Base-by-base conservation (phyloP, 495 filamentous ascomycete species). In the Letharia lupina region DNA sequence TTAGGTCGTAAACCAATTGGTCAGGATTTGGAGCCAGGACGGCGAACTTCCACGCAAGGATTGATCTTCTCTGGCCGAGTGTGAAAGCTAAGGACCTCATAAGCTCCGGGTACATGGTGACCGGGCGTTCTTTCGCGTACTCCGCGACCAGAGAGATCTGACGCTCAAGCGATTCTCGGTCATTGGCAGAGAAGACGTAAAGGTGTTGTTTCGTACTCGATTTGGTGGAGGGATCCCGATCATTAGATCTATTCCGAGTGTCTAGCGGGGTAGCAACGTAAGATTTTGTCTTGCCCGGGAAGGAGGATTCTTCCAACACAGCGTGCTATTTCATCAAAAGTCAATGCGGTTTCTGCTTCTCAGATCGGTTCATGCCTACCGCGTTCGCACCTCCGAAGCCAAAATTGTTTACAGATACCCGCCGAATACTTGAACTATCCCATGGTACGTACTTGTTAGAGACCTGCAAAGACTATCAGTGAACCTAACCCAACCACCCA, bases 381-480 rank as follows among this genome's bases (percentile, higher is more conserved):
- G 23, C 23, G 23, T 87, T 86, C 20, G 81, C 76, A 60, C 84
- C 84, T 35, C 84, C 84, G 67, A 83, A 86, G 0, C 84, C 83
- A 59, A 87, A 87, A 4, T 80, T 82, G 69, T 86, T 87, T 20
- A 88, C 79, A 60, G 81, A 84, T 0, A 75, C 82, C 41, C 84
- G 75, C 16, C 78, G 80, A 1, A 47, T 28, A 15, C 42, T 28
- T 9, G 13, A 5, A 15, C 60, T 9, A 47, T 62, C 60, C 60
- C 60, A 62, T 4, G 60, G 60, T 9, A 11, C 10, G 11, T 37
- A 37, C 20, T 62, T 62, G 3, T 12, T 16, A 35, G 42, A 62
- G 12, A 62, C 60, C 60, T 28, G 23, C 23, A 28, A 28, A 28
- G 1, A 28, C 23, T 28, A 28, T 28, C 23, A 28, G 23, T 28